Evolutionary conservation across 2,329 filamentous ascomycete genomes (phyloP).

Genomic region (Fusarium nygamai): DNA sequence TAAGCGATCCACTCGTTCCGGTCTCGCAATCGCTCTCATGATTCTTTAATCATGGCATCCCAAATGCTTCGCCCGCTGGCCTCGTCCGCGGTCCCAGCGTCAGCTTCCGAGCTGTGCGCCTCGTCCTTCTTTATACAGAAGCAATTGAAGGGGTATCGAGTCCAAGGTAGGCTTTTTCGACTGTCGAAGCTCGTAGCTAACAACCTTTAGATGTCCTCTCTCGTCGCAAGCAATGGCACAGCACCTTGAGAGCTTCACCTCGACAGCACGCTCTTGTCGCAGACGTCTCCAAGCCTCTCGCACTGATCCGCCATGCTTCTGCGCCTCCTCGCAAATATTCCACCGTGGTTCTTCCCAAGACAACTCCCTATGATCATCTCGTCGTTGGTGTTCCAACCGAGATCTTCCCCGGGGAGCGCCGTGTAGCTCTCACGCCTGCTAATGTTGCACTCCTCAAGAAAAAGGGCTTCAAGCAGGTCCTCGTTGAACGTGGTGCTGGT

Average conservation of each 20-base stretch:
- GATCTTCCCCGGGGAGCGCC: constrained; percentile 79
- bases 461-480: constrained; percentile 81
- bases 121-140: constrained; percentile 41
- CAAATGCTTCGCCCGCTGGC: constrained; percentile 48
- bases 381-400: constrained; percentile 84
- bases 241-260: constrained; percentile 43
- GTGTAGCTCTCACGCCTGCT: constrained; percentile 85
- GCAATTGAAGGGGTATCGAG: constrained; percentile 35
- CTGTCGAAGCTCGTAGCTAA: constrained; percentile 13
- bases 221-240: constrained; percentile 53
- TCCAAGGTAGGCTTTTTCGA: constrained; percentile 27
- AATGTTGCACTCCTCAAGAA: constrained; percentile 86
- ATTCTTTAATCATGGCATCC: constrained; percentile 48
- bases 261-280: constrained; percentile 44
- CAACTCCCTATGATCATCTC: constrained; percentile 74
- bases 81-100: constrained; percentile 34
- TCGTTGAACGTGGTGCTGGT: constrained; percentile 86
- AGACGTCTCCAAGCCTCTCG: constrained; percentile 46
- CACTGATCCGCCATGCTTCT: constrained; percentile 52
- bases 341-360: constrained; percentile 53
- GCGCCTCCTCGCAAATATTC: constrained; percentile 50
- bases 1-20: constrained; percentile 15
- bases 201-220: constrained; percentile 21
- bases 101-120: constrained; percentile 46
- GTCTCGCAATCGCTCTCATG: constrained; percentile 40